Base-by-base conservation (phyloP, 225 moss, liverwort and hornwort genomes). In the Physcomitrellopsis africana region DNA sequence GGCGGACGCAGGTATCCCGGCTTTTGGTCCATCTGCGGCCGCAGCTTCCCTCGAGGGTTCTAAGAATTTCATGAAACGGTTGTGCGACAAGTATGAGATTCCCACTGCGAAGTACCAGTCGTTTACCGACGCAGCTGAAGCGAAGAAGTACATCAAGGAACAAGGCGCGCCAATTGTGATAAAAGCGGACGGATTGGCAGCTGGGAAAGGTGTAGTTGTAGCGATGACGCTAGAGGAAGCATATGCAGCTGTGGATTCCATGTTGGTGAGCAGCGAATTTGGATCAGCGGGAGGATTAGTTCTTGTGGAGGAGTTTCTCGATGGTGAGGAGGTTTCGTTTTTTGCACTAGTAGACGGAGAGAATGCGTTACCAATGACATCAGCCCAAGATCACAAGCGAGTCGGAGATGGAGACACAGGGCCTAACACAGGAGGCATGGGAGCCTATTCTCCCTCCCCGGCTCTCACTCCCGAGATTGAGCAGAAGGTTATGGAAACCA, bases 391-490 rank as follows among this genome's bases (percentile, higher is more conserved):
- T 67, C 94, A 96, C 78, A 94, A 96, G 80, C 85, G 91, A 78
- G 94, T 94, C 42, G 94, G 94, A 26, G 94, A 96, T 78, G 96
- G 92, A 16, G 96, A 96, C 47, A 89, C 80, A 32, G 96, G 94
- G 6, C 96, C 91, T 57, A 96, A 94, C 72, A 94, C 94, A 5
- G 96, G 96, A 46, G 94, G 96, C 42, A 96, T 96, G 96, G 91
- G 96, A 18, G 96, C 96, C 19, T 96, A 96, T 79, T 94, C 94
- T 23, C 96, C 94, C 56, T 94, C 94, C 22, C 96, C 91, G 0
- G 88, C 80, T n/a, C 80, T 96, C 58, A 92, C 83, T 45, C 77
- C 89, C 2, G 80, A 87, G 18, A 86, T 97, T 26, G 83, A 97
- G 77, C 68, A 60, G 27, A 60, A 67, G 12, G 87, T 92, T 68